Conservation (phyloP, 164 flowering plant genomes). For the Nelumbo lutea region DNA sequence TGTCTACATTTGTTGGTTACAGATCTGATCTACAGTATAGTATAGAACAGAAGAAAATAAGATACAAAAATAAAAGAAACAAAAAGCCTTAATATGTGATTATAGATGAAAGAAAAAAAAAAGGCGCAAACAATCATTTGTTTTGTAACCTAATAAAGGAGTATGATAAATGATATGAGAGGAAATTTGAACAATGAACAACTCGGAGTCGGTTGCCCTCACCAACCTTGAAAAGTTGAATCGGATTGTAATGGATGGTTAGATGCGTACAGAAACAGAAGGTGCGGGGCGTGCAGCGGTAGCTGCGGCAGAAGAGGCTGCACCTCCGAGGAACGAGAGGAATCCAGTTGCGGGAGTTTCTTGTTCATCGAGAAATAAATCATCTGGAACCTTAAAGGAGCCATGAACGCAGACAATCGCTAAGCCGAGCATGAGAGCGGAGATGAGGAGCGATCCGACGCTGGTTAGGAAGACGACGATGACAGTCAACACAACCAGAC, state of each 20-base stretch:
- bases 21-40: neutral
- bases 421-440: constrained; percentile 54
- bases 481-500: constrained; percentile 34
- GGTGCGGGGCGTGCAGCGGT: constrained; percentile 27
- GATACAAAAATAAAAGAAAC: neutral
- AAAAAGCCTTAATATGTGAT: neutral
- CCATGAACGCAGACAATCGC: constrained; percentile 62
- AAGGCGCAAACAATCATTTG: neutral
- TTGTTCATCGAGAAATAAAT: constrained; percentile 73
- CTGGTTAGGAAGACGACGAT: constrained; percentile 65
- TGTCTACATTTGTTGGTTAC: neutral
- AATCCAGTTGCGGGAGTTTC: constrained; percentile 51
- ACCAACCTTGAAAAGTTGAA: neutral
- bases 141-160: too few relatives aligned
- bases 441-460: constrained; percentile 69
- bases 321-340: constrained; percentile 68
- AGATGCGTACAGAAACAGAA: constrained; percentile 37
- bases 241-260: constrained; percentile 8
- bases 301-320: constrained; percentile 46
- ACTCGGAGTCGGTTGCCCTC: neutral
- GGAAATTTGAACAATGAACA: neutral
- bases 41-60: neutral
- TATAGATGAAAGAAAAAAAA: too few relatives aligned
- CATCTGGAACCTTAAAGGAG: constrained; percentile 71
- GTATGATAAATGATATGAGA: too few relatives aligned